phyloP scores from a whole-genome alignment of 2,329 filamentous ascomycete genomes.

The Phialophora verrucosa region DNA sequence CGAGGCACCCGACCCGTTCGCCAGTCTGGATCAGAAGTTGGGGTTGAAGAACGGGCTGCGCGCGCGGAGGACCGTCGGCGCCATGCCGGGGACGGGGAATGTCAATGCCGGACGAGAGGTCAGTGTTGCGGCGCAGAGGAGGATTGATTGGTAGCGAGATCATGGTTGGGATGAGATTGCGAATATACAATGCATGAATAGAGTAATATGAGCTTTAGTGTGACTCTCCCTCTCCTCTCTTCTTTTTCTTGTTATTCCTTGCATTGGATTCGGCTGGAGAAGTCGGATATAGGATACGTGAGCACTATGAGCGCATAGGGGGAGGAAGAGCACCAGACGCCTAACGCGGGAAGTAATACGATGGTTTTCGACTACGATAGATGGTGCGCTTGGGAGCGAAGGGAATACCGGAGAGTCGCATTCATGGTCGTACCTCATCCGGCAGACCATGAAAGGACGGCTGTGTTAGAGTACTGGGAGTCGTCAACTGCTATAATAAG shows the following conservation, averaged over 20 bases:
- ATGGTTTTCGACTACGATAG: no score
- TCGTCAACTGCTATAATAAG: no score
- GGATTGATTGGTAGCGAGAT: conserved; percentile 38
- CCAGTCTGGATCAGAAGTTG: conserved; percentile 60
- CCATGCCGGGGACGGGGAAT: conserved; percentile 36
- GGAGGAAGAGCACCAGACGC: no score
- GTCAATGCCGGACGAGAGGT: conserved; percentile 30
- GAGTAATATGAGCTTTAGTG: no score
- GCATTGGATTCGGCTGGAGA: no score
- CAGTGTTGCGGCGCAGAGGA: conserved; percentile 32
- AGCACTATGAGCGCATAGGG: no score
- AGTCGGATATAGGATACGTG: no score
- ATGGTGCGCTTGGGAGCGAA: no score
- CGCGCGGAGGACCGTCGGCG: conserved; percentile 54
- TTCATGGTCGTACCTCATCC: background rate
- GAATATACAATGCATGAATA: background rate
- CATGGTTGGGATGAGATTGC: background rate
- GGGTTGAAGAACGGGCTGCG: conserved; percentile 57
- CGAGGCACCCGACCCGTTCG: conserved; percentile 65
- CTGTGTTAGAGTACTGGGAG: background rate
- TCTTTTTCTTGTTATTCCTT: no score
- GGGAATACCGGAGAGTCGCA: background rate
- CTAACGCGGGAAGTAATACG: no score
- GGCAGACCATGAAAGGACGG: background rate
- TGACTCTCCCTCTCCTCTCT: no score